These are phyloP conservation scores for Exophiala bonariae DNA, from an alignment of 2,329 filamentous ascomycete genomes.

Conservation along the genomic window DNA sequence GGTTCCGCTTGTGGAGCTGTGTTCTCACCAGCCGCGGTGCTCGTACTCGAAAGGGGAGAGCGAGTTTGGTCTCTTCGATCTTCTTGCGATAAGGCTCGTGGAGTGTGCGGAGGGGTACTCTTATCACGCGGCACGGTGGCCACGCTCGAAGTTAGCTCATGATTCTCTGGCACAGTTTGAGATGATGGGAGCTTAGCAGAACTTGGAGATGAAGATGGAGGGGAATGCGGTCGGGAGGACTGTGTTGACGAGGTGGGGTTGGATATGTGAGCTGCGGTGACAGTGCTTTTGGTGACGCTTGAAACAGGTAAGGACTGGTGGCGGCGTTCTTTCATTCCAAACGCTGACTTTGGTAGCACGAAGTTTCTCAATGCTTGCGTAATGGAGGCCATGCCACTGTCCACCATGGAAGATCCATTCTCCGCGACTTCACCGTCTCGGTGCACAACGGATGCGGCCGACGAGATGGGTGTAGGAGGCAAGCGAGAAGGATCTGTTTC, in stretches of 20 bases:
- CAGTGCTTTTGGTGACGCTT: conserved; percentile 63
- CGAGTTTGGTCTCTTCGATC: conserved; percentile 36
- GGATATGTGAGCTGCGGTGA: conserved; percentile 68
- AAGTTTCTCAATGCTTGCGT: conserved; percentile 47
- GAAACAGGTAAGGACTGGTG: conserved; percentile 59
- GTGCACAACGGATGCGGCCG: conserved; percentile 44
- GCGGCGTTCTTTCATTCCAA: conserved; percentile 40
- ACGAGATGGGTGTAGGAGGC: conserved; percentile 46
- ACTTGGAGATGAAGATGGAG: conserved; percentile 51
- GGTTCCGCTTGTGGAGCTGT: conserved; percentile 22
- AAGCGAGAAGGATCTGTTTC: conserved; percentile 36
- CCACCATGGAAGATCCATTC: conserved; percentile 37
- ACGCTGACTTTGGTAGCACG: conserved; percentile 38
- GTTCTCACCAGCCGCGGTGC: conserved; percentile 27
- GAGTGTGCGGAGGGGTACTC: conserved; percentile 90
- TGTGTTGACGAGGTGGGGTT: conserved; percentile 61
- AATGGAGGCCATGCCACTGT: conserved; percentile 42
- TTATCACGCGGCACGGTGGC: conserved; percentile 64
- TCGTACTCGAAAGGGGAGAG: conserved; percentile 22
- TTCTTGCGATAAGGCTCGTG: conserved; percentile 76
- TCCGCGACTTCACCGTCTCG: conserved; percentile 44
- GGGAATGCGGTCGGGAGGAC: conserved; percentile 48
- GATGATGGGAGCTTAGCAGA: conserved; percentile 42
- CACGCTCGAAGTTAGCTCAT: conserved; percentile 80
- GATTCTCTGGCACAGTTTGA: conserved; percentile 45